phyloP scores from a whole-genome alignment of 495 filamentous ascomycete genomes.

The Tuber calosporum region DNA sequence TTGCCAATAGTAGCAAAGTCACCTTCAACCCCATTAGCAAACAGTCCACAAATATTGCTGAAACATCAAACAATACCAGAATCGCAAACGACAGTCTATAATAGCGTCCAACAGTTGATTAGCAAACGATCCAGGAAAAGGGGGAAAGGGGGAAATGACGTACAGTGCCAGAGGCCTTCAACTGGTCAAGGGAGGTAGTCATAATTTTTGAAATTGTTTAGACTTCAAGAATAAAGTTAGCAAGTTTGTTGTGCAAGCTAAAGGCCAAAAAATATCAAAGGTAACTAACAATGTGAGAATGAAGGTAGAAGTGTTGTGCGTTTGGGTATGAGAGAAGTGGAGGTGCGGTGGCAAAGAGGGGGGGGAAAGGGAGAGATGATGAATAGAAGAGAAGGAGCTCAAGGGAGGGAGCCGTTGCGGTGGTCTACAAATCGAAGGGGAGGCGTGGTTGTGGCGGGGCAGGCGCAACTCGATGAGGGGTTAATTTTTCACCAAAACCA shows the following conservation, averaged over 20 bases:
- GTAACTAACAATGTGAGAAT: background rate
- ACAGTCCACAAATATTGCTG: constrained; percentile 9
- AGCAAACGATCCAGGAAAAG: constrained; percentile 39
- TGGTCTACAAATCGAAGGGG: constrained; percentile 18
- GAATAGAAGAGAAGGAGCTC: constrained; percentile 1
- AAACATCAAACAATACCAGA: constrained; percentile 56
- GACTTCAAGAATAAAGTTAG: background rate
- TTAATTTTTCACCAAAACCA: constrained; percentile 6
- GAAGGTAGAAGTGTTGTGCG: constrained; percentile 5
- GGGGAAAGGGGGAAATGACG: constrained; percentile 45
- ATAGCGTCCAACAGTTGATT: constrained; percentile 33
- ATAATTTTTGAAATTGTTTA: constrained; percentile 25
- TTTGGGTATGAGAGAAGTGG: background rate
- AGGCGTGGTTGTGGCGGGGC: constrained; percentile 16
- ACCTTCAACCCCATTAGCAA: constrained; percentile 44
- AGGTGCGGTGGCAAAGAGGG: constrained; percentile 4
- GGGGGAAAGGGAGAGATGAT: background rate
- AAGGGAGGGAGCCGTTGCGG: constrained; percentile 10
- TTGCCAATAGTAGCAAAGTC: constrained; percentile 92
- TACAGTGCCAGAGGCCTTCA: constrained; percentile 94
- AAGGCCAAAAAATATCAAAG: background rate
- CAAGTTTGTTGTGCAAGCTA: background rate
- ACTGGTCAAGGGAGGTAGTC: constrained; percentile 68
- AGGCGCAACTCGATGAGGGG: constrained; percentile 27
- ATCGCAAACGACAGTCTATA: constrained; percentile 86